A percentile compares a stretch with the other conserved stretches of the same genome.
These are phyloP conservation scores for Periconia digitata DNA, from an alignment of 2,329 filamentous ascomycete species.

Conservation along the genomic window DNA sequence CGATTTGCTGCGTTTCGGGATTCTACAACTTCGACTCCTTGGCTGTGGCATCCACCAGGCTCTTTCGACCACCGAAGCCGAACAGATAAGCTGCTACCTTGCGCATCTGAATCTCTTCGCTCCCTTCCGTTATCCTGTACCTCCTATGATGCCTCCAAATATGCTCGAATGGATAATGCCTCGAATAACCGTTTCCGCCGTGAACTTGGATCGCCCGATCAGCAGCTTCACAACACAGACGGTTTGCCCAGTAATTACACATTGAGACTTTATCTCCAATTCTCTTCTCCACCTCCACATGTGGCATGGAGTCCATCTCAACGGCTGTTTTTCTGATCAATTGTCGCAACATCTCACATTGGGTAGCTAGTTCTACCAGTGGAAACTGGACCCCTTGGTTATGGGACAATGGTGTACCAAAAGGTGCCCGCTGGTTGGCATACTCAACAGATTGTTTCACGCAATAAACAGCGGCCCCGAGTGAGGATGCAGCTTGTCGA, in stretches of 20 bases:
- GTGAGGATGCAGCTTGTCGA: slow-evolving; percentile 63
- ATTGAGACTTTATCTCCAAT: slow-evolving; percentile 65
- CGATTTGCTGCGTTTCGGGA: too few species aligned
- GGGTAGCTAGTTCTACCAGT: slow-evolving; percentile 63
- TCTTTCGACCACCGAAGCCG: slow-evolving; percentile 53
- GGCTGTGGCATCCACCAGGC: slow-evolving; percentile 36
- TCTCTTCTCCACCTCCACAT: slow-evolving; percentile 58
- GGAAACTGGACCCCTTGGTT: slow-evolving; percentile 68
- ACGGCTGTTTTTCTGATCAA: slow-evolving; percentile 63
- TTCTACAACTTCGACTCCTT: slow-evolving; percentile 33
- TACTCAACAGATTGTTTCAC: slow-evolving; percentile 60
- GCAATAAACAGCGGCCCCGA: slow-evolving; percentile 63
- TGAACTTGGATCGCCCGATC: slow-evolving; percentile 65
- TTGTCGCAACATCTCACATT: slow-evolving; percentile 63
- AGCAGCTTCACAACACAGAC: slow-evolving; percentile 61
- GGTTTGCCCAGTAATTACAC: slow-evolving; percentile 68
- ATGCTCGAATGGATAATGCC: slow-evolving; percentile 64
- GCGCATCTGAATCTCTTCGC: slow-evolving; percentile 68
- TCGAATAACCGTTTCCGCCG: slow-evolving; percentile 61
- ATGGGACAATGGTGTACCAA: slow-evolving; percentile 57
- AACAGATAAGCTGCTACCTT: slow-evolving; percentile 64
- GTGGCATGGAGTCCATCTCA: slow-evolving; percentile 61
- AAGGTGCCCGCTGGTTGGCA: slow-evolving; percentile 57
- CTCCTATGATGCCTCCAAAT: slow-evolving; percentile 66
- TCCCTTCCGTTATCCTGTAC: slow-evolving; percentile 66